A percentile compares a stretch with the other conserved stretches of the same genome.
Evolutionary conservation across 176 grass and related monocot genomes (phyloP).

Genomic region (Aegilops tauschii): DNA sequence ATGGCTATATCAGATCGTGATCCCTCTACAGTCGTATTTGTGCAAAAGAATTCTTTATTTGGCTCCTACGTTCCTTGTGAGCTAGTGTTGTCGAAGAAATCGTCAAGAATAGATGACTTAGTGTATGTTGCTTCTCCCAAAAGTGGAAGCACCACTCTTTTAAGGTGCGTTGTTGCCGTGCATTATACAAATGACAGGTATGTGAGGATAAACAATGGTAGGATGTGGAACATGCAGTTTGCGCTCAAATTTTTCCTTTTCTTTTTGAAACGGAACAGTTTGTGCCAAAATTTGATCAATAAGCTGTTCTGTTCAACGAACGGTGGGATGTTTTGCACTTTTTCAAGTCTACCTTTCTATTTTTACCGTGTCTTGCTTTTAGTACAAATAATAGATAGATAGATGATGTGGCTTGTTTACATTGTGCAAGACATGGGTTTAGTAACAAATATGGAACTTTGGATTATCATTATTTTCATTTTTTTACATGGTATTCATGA

Average conservation of each 20-base stretch:
- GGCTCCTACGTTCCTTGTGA: background rate
- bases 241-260: no score
- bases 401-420: background rate
- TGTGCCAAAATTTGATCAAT: background rate
- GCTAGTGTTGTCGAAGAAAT: background rate
- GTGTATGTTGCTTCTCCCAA: no score
- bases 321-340: background rate
- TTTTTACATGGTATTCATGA: conserved; percentile 8
- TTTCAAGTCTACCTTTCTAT: background rate
- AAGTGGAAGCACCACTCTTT: no score
- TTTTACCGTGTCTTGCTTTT: background rate
- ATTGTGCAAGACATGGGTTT: background rate
- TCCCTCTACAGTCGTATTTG: no score
- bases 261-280: no score
- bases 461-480: background rate
- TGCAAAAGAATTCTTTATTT: no score
- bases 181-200: no score
- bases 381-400: background rate
- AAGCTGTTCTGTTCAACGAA: background rate
- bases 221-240: no score
- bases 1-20: no score
- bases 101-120: background rate
- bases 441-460: background rate
- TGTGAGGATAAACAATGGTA: no score
- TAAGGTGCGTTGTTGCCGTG: no score